Conservation (phyloP, 2,329 filamentous ascomycete species). For the Epichloe sylvatica region DNA sequence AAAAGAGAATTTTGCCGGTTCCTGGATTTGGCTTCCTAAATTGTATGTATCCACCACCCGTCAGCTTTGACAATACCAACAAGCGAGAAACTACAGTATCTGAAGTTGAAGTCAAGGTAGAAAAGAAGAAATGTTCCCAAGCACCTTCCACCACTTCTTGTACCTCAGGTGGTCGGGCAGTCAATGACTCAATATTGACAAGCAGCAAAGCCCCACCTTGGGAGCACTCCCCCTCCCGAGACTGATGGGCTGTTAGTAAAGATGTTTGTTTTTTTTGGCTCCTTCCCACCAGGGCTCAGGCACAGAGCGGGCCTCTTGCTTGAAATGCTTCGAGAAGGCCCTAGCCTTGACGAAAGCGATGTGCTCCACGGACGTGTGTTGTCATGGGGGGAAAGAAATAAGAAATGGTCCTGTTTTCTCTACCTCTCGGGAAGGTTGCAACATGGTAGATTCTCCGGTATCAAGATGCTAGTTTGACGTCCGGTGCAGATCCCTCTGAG, state of each 20-base stretch:
- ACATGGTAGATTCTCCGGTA: not conserved
- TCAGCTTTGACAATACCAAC: not conserved
- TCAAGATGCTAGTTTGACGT: not conserved
- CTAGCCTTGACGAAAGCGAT: not conserved
- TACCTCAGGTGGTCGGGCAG: slow-evolving; percentile 3
- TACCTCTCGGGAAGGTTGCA: not conserved
- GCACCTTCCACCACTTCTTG: slow-evolving; percentile 2
- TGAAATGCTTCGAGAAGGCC: not conserved
- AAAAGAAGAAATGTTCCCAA: not conserved
- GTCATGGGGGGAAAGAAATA: too few relatives aligned
- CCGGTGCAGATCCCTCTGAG: not conserved
- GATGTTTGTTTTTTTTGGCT: not conserved
- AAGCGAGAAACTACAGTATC: not conserved
- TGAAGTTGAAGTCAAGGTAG: not conserved
- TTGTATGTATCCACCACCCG: not conserved
- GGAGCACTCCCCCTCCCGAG: not conserved
- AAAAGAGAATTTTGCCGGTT: not conserved
- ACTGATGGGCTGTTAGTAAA: not conserved
- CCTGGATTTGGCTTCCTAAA: not conserved
- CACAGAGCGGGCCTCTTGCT: not conserved
- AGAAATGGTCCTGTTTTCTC: not conserved
- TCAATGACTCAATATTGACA: not conserved
- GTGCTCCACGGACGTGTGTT: not conserved
- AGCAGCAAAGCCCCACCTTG: slow-evolving; percentile 2
- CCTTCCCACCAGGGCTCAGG: not conserved